Evolutionary conservation across 2,329 filamentous ascomycete genomes (phyloP), one percentile per base, ranked within the genome.

Genomic region (Trichophyton verrucosum): DNA sequence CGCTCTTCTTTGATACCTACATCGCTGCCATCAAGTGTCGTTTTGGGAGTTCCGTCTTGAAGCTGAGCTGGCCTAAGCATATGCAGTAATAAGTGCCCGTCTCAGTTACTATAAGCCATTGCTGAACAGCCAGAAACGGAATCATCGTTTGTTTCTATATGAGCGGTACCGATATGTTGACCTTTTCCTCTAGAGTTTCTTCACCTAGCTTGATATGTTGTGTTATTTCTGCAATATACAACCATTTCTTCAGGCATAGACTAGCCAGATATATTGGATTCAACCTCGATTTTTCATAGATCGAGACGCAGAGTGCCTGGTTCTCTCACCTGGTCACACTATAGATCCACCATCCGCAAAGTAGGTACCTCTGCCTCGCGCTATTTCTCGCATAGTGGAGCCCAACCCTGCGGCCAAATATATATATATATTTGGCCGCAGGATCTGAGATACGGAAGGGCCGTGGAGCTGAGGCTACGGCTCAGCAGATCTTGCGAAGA

Each of bases 41-140:
- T 59, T 64, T 59, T 20, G 20, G 20, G 20, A 20, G 20, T 20
- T 20, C 20, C 20, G 20, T 20, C 20, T 20, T 20, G 20, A 20
- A n/a, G 57, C 57, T 36, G 42, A 65, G 62, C 58, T 60, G 61
- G 20, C 61, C 24, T 51, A 64, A 57, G 60, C 55, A 49, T 61
- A 61, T 30, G 59, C 59, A 55, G 53, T 63, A 42, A 60, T 67
- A 55, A 61, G 20, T 24, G 33, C 61, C 38, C 60, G 66, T 53
- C 30, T 67, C 63, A 61, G 62, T 59, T 61, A 65, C 44, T 65
- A 58, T 55, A 63, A 67, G 64, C 63, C 64, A 60, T 57, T 63
- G 61, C 65, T 65, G 61, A 61, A 61, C 22, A 24, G 22, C 22
- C 22, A 24, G 22, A 24, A 24, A 24, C 58, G 60, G 62, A 59